Conservation (phyloP, 768 basidiomycete species). For the Megacollybia marginata region DNA sequence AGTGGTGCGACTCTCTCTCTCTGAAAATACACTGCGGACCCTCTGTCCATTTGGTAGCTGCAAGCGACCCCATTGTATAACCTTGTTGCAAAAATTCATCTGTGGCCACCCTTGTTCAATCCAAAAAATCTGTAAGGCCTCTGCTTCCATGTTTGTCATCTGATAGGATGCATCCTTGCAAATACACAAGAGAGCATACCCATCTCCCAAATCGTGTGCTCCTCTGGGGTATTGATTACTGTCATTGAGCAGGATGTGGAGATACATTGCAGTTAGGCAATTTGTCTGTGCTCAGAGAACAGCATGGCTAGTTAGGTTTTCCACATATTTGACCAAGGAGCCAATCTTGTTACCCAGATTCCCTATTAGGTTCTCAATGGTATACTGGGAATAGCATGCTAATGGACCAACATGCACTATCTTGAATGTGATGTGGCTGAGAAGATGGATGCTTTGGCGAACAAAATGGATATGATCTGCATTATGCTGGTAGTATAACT, state of each 20-base stretch:
- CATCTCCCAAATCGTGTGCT: slow-evolving; percentile 8
- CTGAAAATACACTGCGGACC: slow-evolving; percentile 5
- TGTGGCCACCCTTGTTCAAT: neutral
- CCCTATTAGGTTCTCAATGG: slow-evolving; percentile 19
- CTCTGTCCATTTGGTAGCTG: slow-evolving; percentile 14
- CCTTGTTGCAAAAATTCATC: neutral
- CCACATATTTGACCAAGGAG: slow-evolving; percentile 14
- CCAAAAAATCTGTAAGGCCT: neutral
- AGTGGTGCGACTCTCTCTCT: neutral
- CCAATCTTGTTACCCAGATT: slow-evolving; percentile 18
- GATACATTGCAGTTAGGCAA: slow-evolving; percentile 7
- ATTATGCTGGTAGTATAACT: slow-evolving; percentile 15
- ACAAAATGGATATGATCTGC: slow-evolving; percentile 22
- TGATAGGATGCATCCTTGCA: neutral
- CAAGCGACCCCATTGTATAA: slow-evolving; percentile 8
- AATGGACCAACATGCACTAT: slow-evolving; percentile 13
- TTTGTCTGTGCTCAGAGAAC: slow-evolving; percentile 12
- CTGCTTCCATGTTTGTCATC: neutral
- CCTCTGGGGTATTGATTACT: neutral
- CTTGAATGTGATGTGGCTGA: slow-evolving; percentile 17
- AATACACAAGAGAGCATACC: slow-evolving; percentile 3
- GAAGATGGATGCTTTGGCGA: slow-evolving; percentile 18
- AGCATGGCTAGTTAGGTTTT: slow-evolving; percentile 18
- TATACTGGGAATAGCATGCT: slow-evolving; percentile 20
- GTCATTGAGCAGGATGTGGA: neutral